Base-by-base conservation (phyloP, 805 yeast species). In the Cyberlindnera japonica region DNA sequence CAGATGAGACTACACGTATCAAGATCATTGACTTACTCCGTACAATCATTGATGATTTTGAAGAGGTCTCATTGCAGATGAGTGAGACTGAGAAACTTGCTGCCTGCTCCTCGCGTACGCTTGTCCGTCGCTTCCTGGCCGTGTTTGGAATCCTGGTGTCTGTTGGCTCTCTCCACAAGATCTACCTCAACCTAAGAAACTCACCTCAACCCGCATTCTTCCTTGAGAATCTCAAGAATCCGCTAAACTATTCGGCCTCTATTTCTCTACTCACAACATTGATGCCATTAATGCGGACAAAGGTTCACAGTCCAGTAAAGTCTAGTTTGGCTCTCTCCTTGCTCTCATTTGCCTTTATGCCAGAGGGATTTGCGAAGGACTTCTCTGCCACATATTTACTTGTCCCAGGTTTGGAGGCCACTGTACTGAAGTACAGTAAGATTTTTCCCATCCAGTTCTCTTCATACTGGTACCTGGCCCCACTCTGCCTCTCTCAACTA, bases 401-500 rank as follows among this genome's bases (percentile, higher is more conserved):
- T n/a, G 33, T 35, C 6, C 47, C 43, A 17, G 46, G 44, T 6
- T 7, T 47, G 6, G 51, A 50, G 20, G 37, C 44, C 16, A 28
- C 25, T 2, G 13, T 44, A 5, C 35, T 33, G 7, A 42, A 34
- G 23, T 9, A 40, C 12, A 16, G 37, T 7, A 14, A 28, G 16
- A 20, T 14, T 3, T 24, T 24, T 2, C 39, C 36, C 0, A 6
- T 22, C 15, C 17, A 35, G 9, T n/a, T 37, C 15, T 10, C 25
- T 2, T 35, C 38, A 2, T 42, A 46, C 11, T 49, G 53, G 54
- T 35, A 44, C 5, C 35, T 53, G 8, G 11, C 42, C 10, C 55
- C 59, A 9, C 6, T 53, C 0, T 44, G 47, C 3, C 29, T 43
- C 6, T 38, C 47, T 35, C 53, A 52, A 36, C 22, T 53, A 1